Conservation (phyloP, 2,329 filamentous ascomycete species). For the Clarireedia paspali region DNA sequence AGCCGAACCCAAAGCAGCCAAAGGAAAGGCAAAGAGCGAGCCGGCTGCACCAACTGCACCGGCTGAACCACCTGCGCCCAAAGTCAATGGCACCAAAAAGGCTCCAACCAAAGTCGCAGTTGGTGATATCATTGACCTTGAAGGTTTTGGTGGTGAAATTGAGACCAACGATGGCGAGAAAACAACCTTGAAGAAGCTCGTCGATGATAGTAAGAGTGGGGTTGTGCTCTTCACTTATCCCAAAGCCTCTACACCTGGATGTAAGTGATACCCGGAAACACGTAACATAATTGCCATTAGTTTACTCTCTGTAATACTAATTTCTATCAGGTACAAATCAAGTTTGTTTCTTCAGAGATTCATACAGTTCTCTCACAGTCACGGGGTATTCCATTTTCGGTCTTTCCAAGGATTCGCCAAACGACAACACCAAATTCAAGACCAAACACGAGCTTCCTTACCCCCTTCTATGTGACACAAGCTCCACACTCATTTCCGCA, state of each 20-base stretch:
- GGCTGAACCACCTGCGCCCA: conserved; percentile 22
- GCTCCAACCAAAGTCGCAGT: conserved; percentile 35
- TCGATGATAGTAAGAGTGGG: conserved; percentile 75
- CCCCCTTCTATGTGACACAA: conserved; percentile 76
- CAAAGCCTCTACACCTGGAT: conserved; percentile 87
- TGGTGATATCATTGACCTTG: conserved; percentile 48
- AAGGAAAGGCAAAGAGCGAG: background rate
- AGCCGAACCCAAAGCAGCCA: background rate
- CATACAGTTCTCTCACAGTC: conserved; percentile 65
- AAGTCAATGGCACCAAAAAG: conserved; percentile 25
- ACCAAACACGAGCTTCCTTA: conserved; percentile 87
- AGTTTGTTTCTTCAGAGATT: conserved; percentile 87
- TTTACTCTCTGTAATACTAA: background rate
- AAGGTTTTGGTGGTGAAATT: conserved; percentile 61
- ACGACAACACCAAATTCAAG: conserved; percentile 89
- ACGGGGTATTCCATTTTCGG: conserved; percentile 84
- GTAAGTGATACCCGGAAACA: conserved; percentile 45
- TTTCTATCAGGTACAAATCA: conserved; percentile 72
- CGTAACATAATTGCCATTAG: no score
- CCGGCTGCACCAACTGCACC: conserved; percentile 24
- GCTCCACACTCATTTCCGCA: conserved; percentile 66
- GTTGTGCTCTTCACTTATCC: conserved; percentile 95
- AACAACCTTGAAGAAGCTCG: conserved; percentile 70
- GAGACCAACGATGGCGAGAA: conserved; percentile 78
- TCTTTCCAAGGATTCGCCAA: conserved; percentile 78